Conservation (phyloP, 2,329 filamentous ascomycete genomes). For the Pseudogymnoascus destructans region DNA sequence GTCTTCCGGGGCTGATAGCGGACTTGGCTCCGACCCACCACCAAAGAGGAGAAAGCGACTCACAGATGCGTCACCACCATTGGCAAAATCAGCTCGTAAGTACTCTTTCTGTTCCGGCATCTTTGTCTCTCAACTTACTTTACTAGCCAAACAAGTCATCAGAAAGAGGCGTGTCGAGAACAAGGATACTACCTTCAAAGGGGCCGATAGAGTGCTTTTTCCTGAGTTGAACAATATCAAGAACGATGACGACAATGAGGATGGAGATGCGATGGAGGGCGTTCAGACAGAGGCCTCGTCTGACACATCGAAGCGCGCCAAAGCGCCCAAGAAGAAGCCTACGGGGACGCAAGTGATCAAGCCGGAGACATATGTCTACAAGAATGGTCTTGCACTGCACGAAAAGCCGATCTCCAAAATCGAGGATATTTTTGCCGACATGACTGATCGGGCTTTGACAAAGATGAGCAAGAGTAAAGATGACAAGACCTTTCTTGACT, state of each 20-base stretch:
- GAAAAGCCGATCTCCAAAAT: slow-evolving; percentile 10
- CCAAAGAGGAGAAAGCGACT: neutral
- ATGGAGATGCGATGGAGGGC: neutral
- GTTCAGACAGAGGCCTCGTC: neutral
- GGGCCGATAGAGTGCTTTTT: neutral
- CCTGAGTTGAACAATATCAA: slow-evolving; percentile 1
- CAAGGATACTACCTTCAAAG: neutral
- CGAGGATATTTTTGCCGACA: slow-evolving; percentile 12
- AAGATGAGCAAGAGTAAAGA: neutral
- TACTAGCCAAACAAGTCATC: neutral
- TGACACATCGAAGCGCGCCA: neutral
- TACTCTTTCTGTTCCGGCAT: neutral
- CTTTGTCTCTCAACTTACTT: neutral
- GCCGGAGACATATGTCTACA: slow-evolving; percentile 9
- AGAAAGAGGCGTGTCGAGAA: neutral
- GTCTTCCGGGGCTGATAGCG: neutral
- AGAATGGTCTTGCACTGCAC: slow-evolving; percentile 11
- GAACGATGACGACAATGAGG: neutral
- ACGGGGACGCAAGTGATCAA: neutral
- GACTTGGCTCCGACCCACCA: neutral
- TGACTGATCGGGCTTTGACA: slow-evolving; percentile 5
- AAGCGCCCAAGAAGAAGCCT: neutral
- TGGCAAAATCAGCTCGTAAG: neutral
- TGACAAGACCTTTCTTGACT: slow-evolving; percentile 22
- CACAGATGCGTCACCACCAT: neutral